Conservation (phyloP, 805 yeast genomes). For the Blastobotrys attinorum region DNA sequence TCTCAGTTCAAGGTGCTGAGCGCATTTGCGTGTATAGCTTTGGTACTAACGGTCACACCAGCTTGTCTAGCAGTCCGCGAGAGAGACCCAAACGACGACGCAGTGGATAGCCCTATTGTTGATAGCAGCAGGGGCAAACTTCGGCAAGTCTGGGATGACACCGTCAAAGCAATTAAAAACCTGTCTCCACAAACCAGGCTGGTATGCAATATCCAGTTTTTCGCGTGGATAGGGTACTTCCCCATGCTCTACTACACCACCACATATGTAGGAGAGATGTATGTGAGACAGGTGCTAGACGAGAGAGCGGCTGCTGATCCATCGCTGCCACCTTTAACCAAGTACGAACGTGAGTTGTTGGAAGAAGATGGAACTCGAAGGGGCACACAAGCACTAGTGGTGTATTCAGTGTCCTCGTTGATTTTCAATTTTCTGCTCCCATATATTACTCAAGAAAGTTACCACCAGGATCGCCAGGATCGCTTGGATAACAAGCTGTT, state of each 20-base stretch:
- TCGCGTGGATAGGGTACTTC: constrained; percentile 65
- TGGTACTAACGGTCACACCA: constrained; percentile 34
- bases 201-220: constrained; percentile 50
- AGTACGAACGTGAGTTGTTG: constrained; percentile 30
- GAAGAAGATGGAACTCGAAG: constrained; percentile 42
- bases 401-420: constrained; percentile 43
- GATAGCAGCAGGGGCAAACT: constrained; percentile 3
- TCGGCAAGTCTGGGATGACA: constrained; percentile 9
- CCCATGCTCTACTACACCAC: constrained; percentile 59
- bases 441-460: constrained; percentile 31
- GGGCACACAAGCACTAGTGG: constrained; percentile 45
- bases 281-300: constrained; percentile 30
- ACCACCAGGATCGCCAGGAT: constrained; percentile 7
- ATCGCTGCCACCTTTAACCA: constrained; percentile 34
- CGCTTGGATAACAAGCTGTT: too few species aligned
- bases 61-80: constrained; percentile 40
- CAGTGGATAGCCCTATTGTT: constrained; percentile 2
- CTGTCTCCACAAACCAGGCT: constrained; percentile 44
- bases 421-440: constrained; percentile 40
- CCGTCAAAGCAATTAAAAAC: constrained; percentile 17
- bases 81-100: constrained; percentile 35
- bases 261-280: constrained; percentile 56
- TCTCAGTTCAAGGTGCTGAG: constrained; percentile 48
- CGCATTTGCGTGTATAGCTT: constrained; percentile 34
- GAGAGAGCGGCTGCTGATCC: constrained; percentile 33